phyloP scores from a whole-genome alignment of 2,329 filamentous ascomycete species.

The Dendryphion nanum region DNA sequence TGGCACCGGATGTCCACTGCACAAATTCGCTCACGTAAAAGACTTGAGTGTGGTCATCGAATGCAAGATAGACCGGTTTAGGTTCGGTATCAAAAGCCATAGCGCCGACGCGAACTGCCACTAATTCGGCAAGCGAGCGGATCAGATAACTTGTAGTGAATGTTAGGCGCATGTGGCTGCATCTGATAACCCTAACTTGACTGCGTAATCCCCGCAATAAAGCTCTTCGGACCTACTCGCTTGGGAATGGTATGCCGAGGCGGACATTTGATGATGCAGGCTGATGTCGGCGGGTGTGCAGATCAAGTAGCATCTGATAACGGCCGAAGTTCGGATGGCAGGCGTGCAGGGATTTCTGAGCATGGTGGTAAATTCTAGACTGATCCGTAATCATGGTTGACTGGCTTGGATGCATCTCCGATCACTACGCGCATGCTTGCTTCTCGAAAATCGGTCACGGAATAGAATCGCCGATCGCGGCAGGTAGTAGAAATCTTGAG shows the following conservation, averaged over 20 bases:
- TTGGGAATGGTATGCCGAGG: neutral
- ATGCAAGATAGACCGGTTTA: neutral
- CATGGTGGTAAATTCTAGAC: too few species aligned
- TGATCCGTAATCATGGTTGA: too few species aligned
- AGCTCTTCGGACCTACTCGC: conserved; percentile 6
- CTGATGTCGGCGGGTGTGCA: conserved; percentile 1
- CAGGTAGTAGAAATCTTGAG: too few species aligned
- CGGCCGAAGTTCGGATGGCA: conserved; percentile 9
- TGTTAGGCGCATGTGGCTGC: conserved; percentile 14
- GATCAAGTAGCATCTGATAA: conserved; percentile 4
- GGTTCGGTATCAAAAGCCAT: conserved; percentile 1
- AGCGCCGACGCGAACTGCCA: conserved; percentile 12
- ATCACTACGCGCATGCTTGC: too few species aligned
- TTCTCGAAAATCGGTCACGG: too few species aligned
- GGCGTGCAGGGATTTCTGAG: too few species aligned
- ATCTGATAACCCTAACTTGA: conserved; percentile 34
- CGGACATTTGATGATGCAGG: conserved; percentile 1
- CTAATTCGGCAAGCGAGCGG: conserved; percentile 17
- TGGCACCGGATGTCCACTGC: too few species aligned
- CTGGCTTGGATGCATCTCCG: too few species aligned
- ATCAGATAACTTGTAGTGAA: conserved; percentile 28
- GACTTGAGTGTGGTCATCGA: neutral
- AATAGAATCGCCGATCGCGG: too few species aligned
- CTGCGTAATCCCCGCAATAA: neutral
- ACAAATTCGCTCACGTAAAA: too few species aligned